Evolutionary conservation across 2,329 filamentous ascomycete genomes (phyloP).

Genomic region (Fusarium sarcochroum): DNA sequence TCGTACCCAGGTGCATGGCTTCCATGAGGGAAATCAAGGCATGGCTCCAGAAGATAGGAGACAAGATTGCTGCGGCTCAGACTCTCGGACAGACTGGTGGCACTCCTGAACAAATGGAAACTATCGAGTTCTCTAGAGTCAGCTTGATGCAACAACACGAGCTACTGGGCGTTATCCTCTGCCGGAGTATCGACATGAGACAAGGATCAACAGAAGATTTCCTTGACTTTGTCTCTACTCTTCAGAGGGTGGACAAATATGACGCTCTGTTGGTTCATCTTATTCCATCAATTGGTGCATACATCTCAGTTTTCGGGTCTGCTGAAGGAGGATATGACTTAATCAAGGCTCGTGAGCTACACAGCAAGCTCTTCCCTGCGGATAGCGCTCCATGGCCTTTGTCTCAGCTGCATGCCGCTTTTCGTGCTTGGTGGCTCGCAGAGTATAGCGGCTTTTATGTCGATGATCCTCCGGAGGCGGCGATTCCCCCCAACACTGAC

Average conservation of each 20-base stretch:
- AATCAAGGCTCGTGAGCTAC: slow-evolving; percentile 77
- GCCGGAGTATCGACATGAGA: slow-evolving; percentile 81
- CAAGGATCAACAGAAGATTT: slow-evolving; percentile 82
- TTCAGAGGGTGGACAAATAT: slow-evolving; percentile 82
- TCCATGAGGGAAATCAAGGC: slow-evolving; percentile 82
- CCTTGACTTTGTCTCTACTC: slow-evolving; percentile 74
- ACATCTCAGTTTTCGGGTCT: slow-evolving; percentile 83
- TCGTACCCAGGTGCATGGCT: slow-evolving; percentile 80
- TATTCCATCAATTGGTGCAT: slow-evolving; percentile 82
- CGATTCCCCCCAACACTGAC: slow-evolving; percentile 71
- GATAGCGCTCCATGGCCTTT: slow-evolving; percentile 81
- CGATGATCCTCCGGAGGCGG: slow-evolving; percentile 75
- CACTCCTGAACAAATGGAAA: slow-evolving; percentile 77
- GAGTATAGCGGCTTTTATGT: slow-evolving; percentile 94
- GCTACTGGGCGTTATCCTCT: slow-evolving; percentile 83
- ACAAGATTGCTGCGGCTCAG: slow-evolving; percentile 81
- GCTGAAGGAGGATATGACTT: slow-evolving; percentile 78
- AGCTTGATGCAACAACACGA: slow-evolving; percentile 93
- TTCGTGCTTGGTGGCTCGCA: slow-evolving; percentile 88
- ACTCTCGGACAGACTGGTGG: slow-evolving; percentile 76
- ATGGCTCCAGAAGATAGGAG: slow-evolving; percentile 81
- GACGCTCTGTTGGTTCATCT: slow-evolving; percentile 83
- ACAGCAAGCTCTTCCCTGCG: slow-evolving; percentile 75
- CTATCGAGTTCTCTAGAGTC: slow-evolving; percentile 82
- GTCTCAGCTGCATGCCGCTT: slow-evolving; percentile 82